Base-by-base conservation (phyloP, 148 eudicot species). In the Oxyria digyna region DNA sequence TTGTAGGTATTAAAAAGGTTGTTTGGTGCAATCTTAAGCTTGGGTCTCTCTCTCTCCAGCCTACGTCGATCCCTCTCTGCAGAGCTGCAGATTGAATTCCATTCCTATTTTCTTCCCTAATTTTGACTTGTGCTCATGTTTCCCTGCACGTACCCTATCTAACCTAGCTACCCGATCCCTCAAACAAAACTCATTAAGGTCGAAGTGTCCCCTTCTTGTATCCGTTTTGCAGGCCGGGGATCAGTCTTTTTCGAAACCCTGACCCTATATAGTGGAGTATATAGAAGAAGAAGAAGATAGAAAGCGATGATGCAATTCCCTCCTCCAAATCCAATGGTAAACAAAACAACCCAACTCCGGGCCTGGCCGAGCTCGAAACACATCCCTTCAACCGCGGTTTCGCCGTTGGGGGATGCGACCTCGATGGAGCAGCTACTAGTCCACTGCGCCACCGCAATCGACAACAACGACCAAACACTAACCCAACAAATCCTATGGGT, bases 401-500 rank as follows among this genome's bases (percentile, higher is more conserved):
- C 67, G 6, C 45, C 68, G 43, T 67, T 81, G 23, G 82, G 85
- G 3, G 91, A 90, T 37, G 81, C 92, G 4, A 90, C 77, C 40
- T 94, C 87, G 68, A 88, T 90, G 91, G 98, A 94, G 35, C 95
- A 94, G 66, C 67, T 94, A 2, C 73, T 94, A 3, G 82, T 94
- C 49, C 97, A 88, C 72, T 94, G 98, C 69, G 98, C 98, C 12
- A 78, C 77, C 69, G 98, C 98, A 10, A 88, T 94, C 14, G 90
- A 85, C 14, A 79, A 72, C 72, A 88, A 85, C 69, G 98, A 94
- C 72, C 82, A 94, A 0, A 94, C 98, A 6, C 77, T 89, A 1
- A 81, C 96, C 0, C 98, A 94, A 14, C 98, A 94, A 67, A 88
- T 90, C 69, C 52, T 94, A 6, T 94, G 98, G 97, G 98, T 94